Base-by-base conservation (phyloP, 2,329 filamentous ascomycete genomes). In the Colletotrichum falcatum region DNA sequence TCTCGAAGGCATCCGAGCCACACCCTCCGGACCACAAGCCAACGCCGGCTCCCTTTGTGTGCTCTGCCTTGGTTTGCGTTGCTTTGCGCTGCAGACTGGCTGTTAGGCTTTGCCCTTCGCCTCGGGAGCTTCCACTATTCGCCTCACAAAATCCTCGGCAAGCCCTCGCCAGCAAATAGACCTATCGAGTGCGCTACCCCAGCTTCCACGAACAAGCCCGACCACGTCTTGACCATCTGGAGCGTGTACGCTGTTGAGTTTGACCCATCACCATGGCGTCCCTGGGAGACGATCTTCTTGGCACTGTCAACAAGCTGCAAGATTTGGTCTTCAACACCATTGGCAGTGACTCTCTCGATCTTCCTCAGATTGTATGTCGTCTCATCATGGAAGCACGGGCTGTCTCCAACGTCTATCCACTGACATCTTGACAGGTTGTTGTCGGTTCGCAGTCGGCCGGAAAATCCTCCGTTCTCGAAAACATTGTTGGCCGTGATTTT, bases 271-370 rank as follows among this genome's bases (percentile, higher is more conserved):
- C 73, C 80, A 99, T 98, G 96, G 93, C 96, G 80, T 91, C 95
- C 78, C 91, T 99, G 78, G 95, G 96, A 79, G 96, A 99, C 83
- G 95, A 99, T 83, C 87, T 99, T 83, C 90, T 99, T 81, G 90
- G 90, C 76, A 97, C 94, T 74, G 96, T 99, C 85, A 99, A 99
- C 87, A 97, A 97, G 87, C 88, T 99, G 78, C 96, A 99, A 83
- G 96, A 98, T 83, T 85, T 99, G 79, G 96, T 99, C 79, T 99
- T 99, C 87, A 99, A 99, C 85, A 99, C 96, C 76, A 99, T 99
- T 82, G 96, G 96, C 83, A 98, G 95, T 86, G 96, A 99, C 83
- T 98, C 95, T 63, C 89, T 99, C 72, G 96, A 99, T 83, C 86
- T 99, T 68, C 96, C 96, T 70, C 96, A 99, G 85, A 99, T 99